phyloP scores from a whole-genome alignment of 2,329 filamentous ascomycete species.

The Paraphaeosphaeria minitans region DNA sequence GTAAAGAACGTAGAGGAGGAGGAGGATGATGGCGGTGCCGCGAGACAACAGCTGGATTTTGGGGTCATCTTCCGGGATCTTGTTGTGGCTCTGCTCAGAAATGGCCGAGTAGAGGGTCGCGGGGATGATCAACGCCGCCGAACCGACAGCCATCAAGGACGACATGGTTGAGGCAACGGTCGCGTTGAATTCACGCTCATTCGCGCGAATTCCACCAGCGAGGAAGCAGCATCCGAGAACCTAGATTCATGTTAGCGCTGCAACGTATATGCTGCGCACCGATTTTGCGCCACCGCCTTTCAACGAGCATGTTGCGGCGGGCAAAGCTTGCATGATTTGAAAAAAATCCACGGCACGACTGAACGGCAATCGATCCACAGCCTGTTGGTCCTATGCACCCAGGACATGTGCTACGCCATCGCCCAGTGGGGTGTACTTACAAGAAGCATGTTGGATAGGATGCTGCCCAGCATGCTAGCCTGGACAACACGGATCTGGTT shows the following conservation, averaged over 20 bases:
- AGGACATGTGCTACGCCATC: not conserved
- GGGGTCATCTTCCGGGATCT: constrained; percentile 48
- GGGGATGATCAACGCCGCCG: constrained; percentile 59
- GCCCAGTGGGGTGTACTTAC: constrained; percentile 46
- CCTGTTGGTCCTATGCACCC: not conserved
- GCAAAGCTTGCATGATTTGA: too few species aligned
- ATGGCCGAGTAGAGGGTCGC: constrained; percentile 58
- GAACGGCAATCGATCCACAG: not conserved
- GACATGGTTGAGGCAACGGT: constrained; percentile 80
- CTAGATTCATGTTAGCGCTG: constrained; percentile 58
- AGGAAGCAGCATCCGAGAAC: constrained; percentile 61
- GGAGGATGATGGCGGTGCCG: constrained; percentile 59
- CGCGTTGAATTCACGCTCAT: constrained; percentile 65
- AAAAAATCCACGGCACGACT: not conserved
- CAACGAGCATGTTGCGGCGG: too few species aligned
- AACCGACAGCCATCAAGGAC: constrained; percentile 62
- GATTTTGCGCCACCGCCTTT: too few species aligned
- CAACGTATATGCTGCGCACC: not conserved
- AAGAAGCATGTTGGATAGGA: constrained; percentile 90
- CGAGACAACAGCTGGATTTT: constrained; percentile 58
- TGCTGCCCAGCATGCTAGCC: constrained; percentile 94
- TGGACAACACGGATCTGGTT: constrained; percentile 96
- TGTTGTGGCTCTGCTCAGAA: constrained; percentile 39
- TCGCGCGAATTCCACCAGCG: constrained; percentile 52
- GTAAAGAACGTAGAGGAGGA: constrained; percentile 60